Evolutionary conservation across 2,329 filamentous ascomycete species (phyloP), one percentile per base, ranked within the genome.

Genomic region (Balansia obtecta): DNA sequence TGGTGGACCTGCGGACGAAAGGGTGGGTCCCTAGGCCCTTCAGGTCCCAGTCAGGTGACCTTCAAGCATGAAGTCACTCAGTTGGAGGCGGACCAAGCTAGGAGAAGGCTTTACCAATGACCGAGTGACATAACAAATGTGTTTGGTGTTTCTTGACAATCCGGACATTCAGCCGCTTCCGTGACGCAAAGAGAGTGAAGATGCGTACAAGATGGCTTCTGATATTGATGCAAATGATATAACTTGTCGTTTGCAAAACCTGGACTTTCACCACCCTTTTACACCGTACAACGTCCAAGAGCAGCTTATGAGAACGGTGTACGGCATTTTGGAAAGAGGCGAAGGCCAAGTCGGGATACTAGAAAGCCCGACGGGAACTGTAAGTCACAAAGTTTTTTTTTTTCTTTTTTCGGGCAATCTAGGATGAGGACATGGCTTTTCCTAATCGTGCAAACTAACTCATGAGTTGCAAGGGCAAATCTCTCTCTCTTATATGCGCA

Each of bases 341-440:
- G 66, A 85, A 41, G 84, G 86, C 9, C 87, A 90, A 61, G 75
- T 95, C 45, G 90, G 87, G 32, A 89, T 96, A 42, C 83, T 96
- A 44, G 90, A 96, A 63, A 95, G 88, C 44, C 90, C 90, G n/a
- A 96, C 90, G 41, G 90, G 90, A 65, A 85, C 80, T 54, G 76
- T 77, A 62, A 56, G 68, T 66, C 2, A 38, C 12, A 8, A 1
- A 12, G 12, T 27, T 12, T 18, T 13, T 30, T 32, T 9, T 3
- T 1, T 7, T 15, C 15, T 27, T 41, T 48, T 27, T 11, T 30
- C 27, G n/a, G n/a, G n/a, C 34, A 7, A 40, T 16, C 33, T 30
- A n/a, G 34, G 12, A 13, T 3, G 12, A 10, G 13, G 39, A 38
- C 20, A 32, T 22, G n/a, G 3, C 3, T 15, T 11, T 10, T 9